Base-by-base conservation (phyloP, 176 grass and related monocot genomes). In the Carex parvula region DNA sequence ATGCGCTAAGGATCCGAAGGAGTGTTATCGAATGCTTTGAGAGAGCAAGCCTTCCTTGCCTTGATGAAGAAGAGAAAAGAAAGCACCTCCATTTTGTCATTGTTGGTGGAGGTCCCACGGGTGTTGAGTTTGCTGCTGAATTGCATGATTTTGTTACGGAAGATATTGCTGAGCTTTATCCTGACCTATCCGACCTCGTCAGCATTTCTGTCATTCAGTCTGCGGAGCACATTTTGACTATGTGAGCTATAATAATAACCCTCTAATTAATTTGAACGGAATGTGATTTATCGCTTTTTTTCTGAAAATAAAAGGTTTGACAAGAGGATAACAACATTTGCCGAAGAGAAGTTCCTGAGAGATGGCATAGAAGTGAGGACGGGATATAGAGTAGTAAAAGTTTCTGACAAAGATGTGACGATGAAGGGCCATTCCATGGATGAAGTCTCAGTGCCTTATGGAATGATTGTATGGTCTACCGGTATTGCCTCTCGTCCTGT, bases 81-180 rank as follows among this genome's bases (percentile, higher is more conserved):
- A 91, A 85, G 79, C 79, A 62, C 42, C 91, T 98, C 60, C 92
- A 98, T 91, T 98, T 98, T 86, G 91, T 98, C 42, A 86, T 98
- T 83, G 92, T 98, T 76, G 95, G 95, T 61, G 95, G 92, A 71
- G 95, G 95, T 69, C 95, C 95, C 54, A 98, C 95, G 80, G 95
- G 95, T 46, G 95, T 98, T 72, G 95, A 98, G 87, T 98, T 98
- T 89, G 89, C 95, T 60, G 95, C 95, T 62, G 95, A 98, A 84
- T 83, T 98, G 82, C 95, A 98, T 84, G 95, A 98, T 89, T 98
- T 93, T 90, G 86, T 98, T 68, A 76, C 92, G 0, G 92, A 98
- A 87, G 95, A 98, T 95, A 67, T 98, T 71, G 86, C 90, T 66
- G 94, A 98, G 74, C 55, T 98, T 69, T 98, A 98, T 81, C 95